phyloP scores from a whole-genome alignment of 2,329 filamentous ascomycete genomes.

The Leptodontidium sp. region DNA sequence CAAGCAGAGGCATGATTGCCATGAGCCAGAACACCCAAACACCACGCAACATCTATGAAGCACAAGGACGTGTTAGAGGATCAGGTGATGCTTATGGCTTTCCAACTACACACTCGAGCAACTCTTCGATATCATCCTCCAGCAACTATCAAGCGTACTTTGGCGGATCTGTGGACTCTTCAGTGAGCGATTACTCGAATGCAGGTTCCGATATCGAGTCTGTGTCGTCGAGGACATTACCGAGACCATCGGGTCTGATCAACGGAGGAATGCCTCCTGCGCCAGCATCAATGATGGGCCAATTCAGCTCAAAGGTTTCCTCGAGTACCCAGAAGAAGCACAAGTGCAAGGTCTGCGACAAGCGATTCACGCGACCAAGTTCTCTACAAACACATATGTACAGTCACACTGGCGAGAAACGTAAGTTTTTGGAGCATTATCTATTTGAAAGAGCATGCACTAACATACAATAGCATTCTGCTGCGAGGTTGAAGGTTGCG shows the following conservation, averaged over 20 bases:
- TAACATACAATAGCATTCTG: slow-evolving; percentile 73
- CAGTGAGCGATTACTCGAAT: slow-evolving; percentile 92
- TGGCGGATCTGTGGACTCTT: slow-evolving; percentile 82
- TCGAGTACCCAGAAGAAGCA: slow-evolving; percentile 99
- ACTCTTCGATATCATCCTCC: slow-evolving; percentile 88
- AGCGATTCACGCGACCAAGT: slow-evolving; percentile 93
- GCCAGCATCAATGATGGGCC: slow-evolving; percentile 97
- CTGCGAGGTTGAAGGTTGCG: slow-evolving; percentile 94
- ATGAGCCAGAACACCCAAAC: slow-evolving; percentile 92
- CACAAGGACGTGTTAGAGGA: slow-evolving; percentile 67
- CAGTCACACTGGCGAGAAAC: slow-evolving; percentile 97
- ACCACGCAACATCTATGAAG: slow-evolving; percentile 86
- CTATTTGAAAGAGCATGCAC: slow-evolving; percentile 24
- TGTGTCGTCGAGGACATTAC: slow-evolving; percentile 81
- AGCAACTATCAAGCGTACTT: slow-evolving; percentile 86
- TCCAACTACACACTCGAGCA: slow-evolving; percentile 82
- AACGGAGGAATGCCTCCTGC: slow-evolving; percentile 74
- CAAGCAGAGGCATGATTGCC: slow-evolving; percentile 91
- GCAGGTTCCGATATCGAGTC: slow-evolving; percentile 86
- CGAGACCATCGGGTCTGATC: slow-evolving; percentile 75
- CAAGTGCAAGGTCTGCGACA: slow-evolving; percentile 99
- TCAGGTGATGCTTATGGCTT: slow-evolving; percentile 92
- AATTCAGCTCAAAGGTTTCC: slow-evolving; percentile 96
- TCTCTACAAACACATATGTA: slow-evolving; percentile 98
- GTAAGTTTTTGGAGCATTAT: slow-evolving; percentile 61